A percentile compares a stretch with the other conserved stretches of the same genome.
Conservation (phyloP, 1,284 basidiomycete genomes). For the Phaffia rhodozyma region DNA sequence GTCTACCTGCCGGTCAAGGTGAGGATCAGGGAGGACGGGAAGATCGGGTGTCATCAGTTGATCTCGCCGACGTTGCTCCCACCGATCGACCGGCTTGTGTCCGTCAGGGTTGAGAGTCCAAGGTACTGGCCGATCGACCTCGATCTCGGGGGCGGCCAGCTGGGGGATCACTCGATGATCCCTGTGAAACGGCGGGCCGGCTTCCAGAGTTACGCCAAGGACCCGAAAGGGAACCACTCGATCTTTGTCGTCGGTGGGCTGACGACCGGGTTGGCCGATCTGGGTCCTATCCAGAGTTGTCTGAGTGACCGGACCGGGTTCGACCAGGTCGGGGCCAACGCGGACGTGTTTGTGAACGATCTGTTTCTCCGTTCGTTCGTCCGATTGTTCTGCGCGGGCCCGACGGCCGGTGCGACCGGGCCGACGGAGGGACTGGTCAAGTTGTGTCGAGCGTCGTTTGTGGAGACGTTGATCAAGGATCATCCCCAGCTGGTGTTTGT, state of each 20-base stretch:
- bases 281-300: too few species aligned
- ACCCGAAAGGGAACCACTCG: constrained; percentile 82
- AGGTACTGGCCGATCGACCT: constrained; percentile 88
- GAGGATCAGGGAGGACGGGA: constrained; percentile 52
- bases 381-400: too few species aligned
- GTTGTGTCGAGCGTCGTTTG: too few species aligned
- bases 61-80: constrained; percentile 87
- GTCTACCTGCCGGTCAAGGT: constrained; percentile 86
- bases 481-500: too few species aligned
- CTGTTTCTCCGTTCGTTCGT: too few species aligned
- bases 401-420: too few species aligned
- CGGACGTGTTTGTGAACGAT: too few species aligned
- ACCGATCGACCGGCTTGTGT: constrained; percentile 62
- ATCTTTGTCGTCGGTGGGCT: constrained; percentile 47
- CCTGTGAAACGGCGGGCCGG: constrained; percentile 86
- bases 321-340: too few species aligned
- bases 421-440: too few species aligned
- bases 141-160: constrained; percentile 46
- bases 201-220: constrained; percentile 81
- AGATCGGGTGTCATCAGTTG: constrained; percentile 52
- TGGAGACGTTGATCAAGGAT: too few species aligned
- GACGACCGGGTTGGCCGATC: too few species aligned
- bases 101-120: constrained; percentile 76
- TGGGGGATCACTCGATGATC: constrained; percentile 49
- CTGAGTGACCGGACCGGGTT: too few species aligned